phyloP scores from a whole-genome alignment of 176 grass and related monocot species.

The Oryza nivara region DNA sequence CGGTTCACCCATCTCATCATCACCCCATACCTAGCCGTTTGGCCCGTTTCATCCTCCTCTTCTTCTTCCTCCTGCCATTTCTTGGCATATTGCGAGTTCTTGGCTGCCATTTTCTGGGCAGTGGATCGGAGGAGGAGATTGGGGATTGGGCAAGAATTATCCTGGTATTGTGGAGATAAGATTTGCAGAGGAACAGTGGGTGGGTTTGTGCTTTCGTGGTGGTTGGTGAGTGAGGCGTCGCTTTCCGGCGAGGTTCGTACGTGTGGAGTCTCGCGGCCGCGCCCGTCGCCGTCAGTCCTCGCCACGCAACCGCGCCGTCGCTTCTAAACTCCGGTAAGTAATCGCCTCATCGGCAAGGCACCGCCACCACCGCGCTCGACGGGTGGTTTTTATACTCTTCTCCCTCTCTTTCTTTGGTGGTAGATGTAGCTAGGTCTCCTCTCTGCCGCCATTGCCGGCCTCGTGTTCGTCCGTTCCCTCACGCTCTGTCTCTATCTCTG shows the following conservation, averaged over 20 bases:
- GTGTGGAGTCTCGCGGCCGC: neutral
- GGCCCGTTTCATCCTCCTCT: too few species aligned
- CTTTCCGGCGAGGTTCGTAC: neutral
- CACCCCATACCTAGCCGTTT: slow-evolving; percentile 34
- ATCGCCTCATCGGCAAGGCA: neutral
- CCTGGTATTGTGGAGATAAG: neutral
- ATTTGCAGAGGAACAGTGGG: neutral
- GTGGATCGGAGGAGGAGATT: neutral
- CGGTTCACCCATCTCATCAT: neutral
- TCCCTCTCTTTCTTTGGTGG: neutral
- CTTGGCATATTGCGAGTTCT: slow-evolving; percentile 5
- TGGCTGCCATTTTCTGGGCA: neutral
- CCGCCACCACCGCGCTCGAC: too few species aligned
- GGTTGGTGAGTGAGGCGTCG: neutral
- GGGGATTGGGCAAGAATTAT: neutral
- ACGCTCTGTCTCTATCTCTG: neutral
- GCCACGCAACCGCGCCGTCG: slow-evolving; percentile 15
- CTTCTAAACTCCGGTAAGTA: slow-evolving; percentile 45
- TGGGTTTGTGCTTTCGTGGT: neutral
- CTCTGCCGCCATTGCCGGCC: neutral
- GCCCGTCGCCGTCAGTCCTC: neutral
- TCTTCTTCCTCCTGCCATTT: slow-evolving; percentile 8
- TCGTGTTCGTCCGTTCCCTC: neutral
- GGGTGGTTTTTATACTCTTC: neutral
- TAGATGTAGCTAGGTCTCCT: neutral